Percentiles rank a stretch among this genome's conserved stretches.
These are phyloP conservation scores for Ophiostoma quercus DNA, from an alignment of 2,329 filamentous ascomycete species.

Conservation along the genomic window DNA sequence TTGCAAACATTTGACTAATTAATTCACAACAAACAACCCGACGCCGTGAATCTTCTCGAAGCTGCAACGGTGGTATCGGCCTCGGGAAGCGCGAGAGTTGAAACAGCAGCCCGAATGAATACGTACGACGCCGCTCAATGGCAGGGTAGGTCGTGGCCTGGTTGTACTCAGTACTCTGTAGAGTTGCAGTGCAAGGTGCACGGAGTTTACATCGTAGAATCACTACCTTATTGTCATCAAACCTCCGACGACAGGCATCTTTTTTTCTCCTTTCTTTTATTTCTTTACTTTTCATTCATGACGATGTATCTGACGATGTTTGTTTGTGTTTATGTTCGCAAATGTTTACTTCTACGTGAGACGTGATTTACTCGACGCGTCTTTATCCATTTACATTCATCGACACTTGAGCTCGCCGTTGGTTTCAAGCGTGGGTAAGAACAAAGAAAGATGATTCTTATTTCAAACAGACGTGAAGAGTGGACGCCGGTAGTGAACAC, in stretches of 20 bases:
- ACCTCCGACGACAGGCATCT: not conserved
- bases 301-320: no score
- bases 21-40: no score
- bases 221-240: not conserved
- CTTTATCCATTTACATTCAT: not conserved
- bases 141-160: not conserved
- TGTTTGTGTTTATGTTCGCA: not conserved
- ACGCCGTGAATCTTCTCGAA: not conserved
- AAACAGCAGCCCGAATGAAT: not conserved
- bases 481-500: not conserved
- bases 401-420: not conserved
- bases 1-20: not conserved
- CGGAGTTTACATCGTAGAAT: not conserved
- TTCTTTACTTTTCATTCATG: no score
- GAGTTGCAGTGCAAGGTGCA: not conserved
- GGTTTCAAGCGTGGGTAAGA: not conserved
- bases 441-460: constrained; percentile 1
- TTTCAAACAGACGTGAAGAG: not conserved
- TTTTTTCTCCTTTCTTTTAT: not conserved
- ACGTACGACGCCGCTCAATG: not conserved
- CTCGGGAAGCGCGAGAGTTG: not conserved
- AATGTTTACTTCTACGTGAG: not conserved
- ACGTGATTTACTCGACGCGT: not conserved
- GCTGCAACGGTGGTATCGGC: not conserved
- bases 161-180: not conserved